These are phyloP conservation scores for Fusarium pilosicola DNA, from an alignment of 2,329 filamentous ascomycete species.

Conservation along the genomic window DNA sequence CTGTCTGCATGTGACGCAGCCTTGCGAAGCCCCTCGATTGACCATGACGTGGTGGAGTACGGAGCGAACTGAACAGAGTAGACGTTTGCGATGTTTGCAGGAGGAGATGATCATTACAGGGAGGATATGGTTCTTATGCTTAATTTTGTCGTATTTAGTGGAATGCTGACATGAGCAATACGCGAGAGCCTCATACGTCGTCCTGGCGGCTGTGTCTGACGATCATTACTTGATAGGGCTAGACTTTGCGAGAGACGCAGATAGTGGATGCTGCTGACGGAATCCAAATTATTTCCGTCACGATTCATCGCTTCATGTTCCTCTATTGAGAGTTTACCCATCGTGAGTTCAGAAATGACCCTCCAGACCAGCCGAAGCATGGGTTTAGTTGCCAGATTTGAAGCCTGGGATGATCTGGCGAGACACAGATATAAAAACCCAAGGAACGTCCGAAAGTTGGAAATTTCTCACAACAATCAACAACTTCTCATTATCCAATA, in stretches of 20 bases:
- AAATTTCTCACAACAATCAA: neutral
- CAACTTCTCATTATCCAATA: neutral
- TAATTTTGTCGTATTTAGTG: neutral
- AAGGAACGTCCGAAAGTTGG: accelerated
- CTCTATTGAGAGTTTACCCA: neutral
- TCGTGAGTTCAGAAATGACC: neutral
- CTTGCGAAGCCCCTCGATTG: slow-evolving; percentile 21
- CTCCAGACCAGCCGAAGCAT: accelerated
- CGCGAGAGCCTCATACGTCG: neutral
- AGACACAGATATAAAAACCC: neutral
- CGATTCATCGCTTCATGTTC: neutral
- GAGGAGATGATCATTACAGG: too few species aligned
- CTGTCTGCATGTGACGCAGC: slow-evolving; percentile 28
- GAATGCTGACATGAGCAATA: neutral
- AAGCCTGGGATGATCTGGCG: neutral
- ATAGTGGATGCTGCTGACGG: neutral
- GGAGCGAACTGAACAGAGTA: neutral
- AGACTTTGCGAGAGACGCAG: slow-evolving; percentile 21
- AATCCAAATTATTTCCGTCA: neutral
- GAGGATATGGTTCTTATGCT: neutral
- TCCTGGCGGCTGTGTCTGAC: slow-evolving; percentile 6
- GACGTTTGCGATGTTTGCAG: neutral
- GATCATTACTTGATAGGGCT: neutral
- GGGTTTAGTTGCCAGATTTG: accelerated
- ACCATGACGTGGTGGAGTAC: slow-evolving; percentile 11